A percentile compares a stretch with the other conserved stretches of the same genome.
Conservation (phyloP, 1,284 basidiomycete species). For the Apiotrichum mycotoxinovorans region DNA sequence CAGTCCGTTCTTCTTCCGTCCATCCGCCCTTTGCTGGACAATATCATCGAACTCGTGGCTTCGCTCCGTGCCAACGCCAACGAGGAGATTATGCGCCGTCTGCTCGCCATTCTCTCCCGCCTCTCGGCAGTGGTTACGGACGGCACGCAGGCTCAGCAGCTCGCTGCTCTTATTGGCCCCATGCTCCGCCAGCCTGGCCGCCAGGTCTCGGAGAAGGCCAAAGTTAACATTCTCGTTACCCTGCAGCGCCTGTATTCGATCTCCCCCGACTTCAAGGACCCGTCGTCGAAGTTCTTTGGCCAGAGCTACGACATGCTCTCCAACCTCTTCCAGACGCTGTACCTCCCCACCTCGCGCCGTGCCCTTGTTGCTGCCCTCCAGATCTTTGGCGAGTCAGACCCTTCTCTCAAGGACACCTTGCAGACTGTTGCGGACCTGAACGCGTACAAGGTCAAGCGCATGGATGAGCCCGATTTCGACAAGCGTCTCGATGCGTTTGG, state of each 20-base stretch:
- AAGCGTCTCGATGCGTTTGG: conserved; percentile 75
- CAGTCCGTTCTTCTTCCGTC: conserved; percentile 61
- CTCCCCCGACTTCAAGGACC: conserved; percentile 63
- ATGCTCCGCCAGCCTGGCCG: conserved; percentile 74
- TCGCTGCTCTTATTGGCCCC: conserved; percentile 73
- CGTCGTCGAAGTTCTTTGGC: conserved; percentile 55
- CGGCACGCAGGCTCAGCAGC: conserved; percentile 66
- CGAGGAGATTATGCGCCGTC: conserved; percentile 74
- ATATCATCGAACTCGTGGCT: conserved; percentile 69
- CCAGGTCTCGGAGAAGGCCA: conserved; percentile 78
- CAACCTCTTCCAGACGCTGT: conserved; percentile 70
- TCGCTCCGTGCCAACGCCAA: conserved; percentile 54
- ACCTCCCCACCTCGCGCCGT: conserved; percentile 64
- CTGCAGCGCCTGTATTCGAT: conserved; percentile 70
- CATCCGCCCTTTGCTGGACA: conserved; percentile 69
- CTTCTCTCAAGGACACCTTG: conserved; percentile 55
- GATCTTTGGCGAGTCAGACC: conserved; percentile 58
- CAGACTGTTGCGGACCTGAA: conserved; percentile 70
- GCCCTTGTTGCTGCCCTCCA: conserved; percentile 66
- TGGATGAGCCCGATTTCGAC: conserved; percentile 94
- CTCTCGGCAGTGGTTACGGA: conserved; percentile 73
- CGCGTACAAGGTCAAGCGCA: conserved; percentile 72
- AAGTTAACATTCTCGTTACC: conserved; percentile 77
- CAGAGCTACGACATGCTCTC: conserved; percentile 67
- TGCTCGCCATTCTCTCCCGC: conserved; percentile 75